Evolutionary conservation across 345 rosid genomes (phyloP).

Genomic region (Nephelium lappaceum): DNA sequence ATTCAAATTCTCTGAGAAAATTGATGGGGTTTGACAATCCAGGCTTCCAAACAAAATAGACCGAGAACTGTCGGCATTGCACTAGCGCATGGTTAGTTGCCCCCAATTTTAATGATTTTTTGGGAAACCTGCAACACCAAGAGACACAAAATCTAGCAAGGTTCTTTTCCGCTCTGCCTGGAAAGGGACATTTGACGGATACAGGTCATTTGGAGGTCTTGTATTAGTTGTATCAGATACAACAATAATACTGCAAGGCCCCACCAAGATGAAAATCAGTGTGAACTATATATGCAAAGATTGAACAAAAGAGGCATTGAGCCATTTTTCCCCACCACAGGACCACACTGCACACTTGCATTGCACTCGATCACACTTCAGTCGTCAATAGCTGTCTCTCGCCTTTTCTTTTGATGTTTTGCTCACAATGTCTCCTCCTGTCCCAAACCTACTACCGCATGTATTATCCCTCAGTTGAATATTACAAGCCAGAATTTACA

Average conservation of each 20-base stretch:
- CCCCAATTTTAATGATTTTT: constrained; percentile 24
- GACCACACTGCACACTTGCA: constrained; percentile 31
- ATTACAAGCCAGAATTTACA: neutral
- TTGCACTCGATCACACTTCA: constrained; percentile 6
- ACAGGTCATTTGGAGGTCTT: neutral
- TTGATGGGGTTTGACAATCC: constrained; percentile 24
- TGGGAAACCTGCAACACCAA: neutral
- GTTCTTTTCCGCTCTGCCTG: constrained; percentile 17
- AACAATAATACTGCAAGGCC: neutral
- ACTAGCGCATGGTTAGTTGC: constrained; percentile 4
- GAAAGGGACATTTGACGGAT: constrained; percentile 25
- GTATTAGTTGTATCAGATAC: constrained; percentile 1
- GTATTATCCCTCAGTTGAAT: neutral
- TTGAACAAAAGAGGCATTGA: neutral
- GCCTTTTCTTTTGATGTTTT: constrained; percentile 37
- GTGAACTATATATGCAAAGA: neutral
- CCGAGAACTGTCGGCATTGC: neutral
- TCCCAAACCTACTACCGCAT: neutral
- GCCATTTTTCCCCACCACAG: constrained; percentile 11
- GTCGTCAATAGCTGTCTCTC: constrained; percentile 7
- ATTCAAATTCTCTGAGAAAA: constrained; percentile 7
- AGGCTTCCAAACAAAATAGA: constrained; percentile 19
- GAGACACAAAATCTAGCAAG: neutral
- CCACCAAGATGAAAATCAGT: constrained; percentile 5
- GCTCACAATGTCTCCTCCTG: neutral